Evolutionary conservation across 805 yeast species (phyloP).

Genomic region (Kodamaea leandrae): DNA sequence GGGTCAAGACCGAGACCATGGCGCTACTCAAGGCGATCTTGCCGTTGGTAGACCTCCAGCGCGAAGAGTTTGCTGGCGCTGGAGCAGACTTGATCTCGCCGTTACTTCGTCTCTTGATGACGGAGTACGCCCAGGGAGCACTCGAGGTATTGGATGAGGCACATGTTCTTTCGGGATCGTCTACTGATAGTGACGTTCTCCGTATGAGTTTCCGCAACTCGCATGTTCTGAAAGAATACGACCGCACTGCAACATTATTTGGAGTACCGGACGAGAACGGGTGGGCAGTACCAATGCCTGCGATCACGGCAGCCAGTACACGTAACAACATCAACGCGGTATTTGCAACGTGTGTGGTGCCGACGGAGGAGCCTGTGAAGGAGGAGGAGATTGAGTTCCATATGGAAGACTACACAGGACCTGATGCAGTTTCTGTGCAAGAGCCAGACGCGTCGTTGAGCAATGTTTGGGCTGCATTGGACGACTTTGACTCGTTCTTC

Average conservation of each 20-base stretch:
- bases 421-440: conserved; percentile 51
- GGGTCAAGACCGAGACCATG: conserved; percentile 83
- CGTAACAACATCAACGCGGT: conserved; percentile 95
- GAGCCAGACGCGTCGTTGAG: conserved; percentile 74
- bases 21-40: conserved; percentile 69
- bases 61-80: conserved; percentile 78
- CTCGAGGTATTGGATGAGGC: conserved; percentile 87
- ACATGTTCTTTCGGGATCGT: conserved; percentile 80
- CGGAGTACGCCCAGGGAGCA: conserved; percentile 87
- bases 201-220: conserved; percentile 88
- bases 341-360: conserved; percentile 72
- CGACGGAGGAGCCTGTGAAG: conserved; percentile 35
- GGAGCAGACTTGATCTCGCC: conserved; percentile 97
- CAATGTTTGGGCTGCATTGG: conserved; percentile 90
- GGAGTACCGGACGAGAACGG: conserved; percentile 96
- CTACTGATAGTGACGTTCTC: conserved; percentile 85
- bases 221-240: conserved; percentile 75
- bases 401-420: conserved; percentile 50
- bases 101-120: conserved; percentile 68
- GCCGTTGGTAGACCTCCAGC: conserved; percentile 71
- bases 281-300: conserved; percentile 97
- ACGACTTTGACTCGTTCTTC: conserved; percentile 84
- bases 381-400: conserved; percentile 51
- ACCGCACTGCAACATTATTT: conserved; percentile 81
- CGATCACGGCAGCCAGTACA: conserved; percentile 82